Percentiles rank a stretch among this genome's conserved stretches.
phyloP scores from a whole-genome alignment of 2,329 filamentous ascomycete species.

The Colletotrichum shisoi region DNA sequence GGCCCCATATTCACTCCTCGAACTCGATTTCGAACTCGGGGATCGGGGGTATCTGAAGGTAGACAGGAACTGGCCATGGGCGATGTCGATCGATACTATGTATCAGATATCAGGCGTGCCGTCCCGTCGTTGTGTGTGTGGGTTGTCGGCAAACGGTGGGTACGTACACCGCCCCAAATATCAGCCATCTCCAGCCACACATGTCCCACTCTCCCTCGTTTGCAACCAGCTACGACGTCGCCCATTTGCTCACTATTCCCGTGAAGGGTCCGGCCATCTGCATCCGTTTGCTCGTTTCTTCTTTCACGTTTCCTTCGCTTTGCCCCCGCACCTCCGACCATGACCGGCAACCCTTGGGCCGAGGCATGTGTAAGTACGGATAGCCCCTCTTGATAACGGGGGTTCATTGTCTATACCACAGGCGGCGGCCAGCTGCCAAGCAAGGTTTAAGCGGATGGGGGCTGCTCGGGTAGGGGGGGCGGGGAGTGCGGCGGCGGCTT shows the following conservation, averaged over 20 bases:
- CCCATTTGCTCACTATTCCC: not conserved
- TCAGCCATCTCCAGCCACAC: conserved; percentile 7
- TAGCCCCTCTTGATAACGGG: not conserved
- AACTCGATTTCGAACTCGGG: not conserved
- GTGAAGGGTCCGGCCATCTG: not conserved
- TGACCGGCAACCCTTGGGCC: conserved; percentile 6
- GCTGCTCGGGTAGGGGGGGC: not conserved
- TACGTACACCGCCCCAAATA: conserved; percentile 1
- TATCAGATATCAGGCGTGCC: not conserved
- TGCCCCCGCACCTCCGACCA: not conserved
- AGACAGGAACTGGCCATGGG: not conserved
- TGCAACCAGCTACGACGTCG: not conserved
- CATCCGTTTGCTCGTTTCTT: not conserved
- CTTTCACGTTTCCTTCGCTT: not conserved
- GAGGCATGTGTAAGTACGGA: conserved; percentile 4
- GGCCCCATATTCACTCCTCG: not conserved
- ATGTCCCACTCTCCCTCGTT: not conserved
- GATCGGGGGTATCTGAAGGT: too few species aligned
- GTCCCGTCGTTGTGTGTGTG: not conserved
- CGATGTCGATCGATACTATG: not conserved
- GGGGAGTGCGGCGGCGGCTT: too few species aligned
- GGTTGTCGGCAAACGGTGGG: not conserved
- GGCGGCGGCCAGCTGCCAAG: not conserved
- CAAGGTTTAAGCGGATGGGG: conserved; percentile 5
- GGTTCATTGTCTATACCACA: not conserved